Evolutionary conservation across 1,284 basidiomycete genomes (phyloP), one percentile per base, ranked within the genome.

Genomic region (Trichosporon coremiiforme): DNA sequence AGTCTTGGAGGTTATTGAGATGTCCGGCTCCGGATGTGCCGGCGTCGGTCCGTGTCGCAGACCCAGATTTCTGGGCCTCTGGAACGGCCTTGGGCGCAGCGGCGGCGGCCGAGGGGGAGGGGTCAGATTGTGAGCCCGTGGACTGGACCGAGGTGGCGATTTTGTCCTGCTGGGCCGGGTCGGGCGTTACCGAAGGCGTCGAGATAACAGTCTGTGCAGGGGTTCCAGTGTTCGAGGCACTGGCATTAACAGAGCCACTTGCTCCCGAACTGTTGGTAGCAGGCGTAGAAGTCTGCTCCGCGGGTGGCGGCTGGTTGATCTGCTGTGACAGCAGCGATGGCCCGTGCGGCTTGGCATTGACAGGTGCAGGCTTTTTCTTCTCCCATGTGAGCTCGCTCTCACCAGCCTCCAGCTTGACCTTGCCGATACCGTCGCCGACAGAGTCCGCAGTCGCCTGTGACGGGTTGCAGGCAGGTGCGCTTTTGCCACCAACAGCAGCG

Each of bases 281-380:
- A 17, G 64, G 33, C 60, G 71, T 45, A 41, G 65, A 13, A 15
- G 69, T 15, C n/a, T 70, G 67, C 6, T 75, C 72, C 0, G 76
- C 75, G 7, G 68, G 73, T 33, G 76, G 76, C n/a, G 69, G 78
- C 66, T 41, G 88, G 87, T 36, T 90, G 89, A 84, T 75, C 77
- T 92, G 91, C 77, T 94, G 91, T 0, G 92, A 90, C 8, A 96
- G 86, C 22, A 95, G 83, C 1, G 92, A 94, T 0, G 92, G 92
- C 0, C 91, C 93, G 47, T 45, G 83, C 77, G 35, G 85, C 73
- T 71, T 85, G 1, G 78, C 73, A 50, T 84, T 79, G 15, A 62
- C 57, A 33, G 57, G 57, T 8, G 57, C 57, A 17, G 57, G 57
- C 1, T 83, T 82, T 22, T 85, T 84, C 83, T 87, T 89, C 78